Evolutionary conservation across 345 rosid genomes (phyloP), one percentile per base, ranked within the genome.

Genomic region (Lumnitzera littorea): DNA sequence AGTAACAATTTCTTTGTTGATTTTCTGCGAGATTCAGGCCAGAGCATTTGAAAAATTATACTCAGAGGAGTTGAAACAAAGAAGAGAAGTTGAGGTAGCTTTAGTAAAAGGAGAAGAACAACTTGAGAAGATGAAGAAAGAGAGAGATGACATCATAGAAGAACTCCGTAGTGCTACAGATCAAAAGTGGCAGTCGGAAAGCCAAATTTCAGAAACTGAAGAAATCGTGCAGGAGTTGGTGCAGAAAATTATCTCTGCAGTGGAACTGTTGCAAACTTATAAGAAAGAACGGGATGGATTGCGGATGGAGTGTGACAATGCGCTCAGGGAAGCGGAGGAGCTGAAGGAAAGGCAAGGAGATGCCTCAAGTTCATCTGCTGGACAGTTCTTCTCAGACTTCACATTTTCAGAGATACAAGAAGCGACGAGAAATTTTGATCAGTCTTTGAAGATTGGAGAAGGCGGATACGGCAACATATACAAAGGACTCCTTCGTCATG

Each of bases 391-490:
- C 74, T 76, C 86, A 9, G 88, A 87, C 57, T 82, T 89, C 69
- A 74, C 88, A 29, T 70, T 82, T 76, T 71, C 83, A 43, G 98
- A 91, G 76, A 77, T 89, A 53, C 65, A 79, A 72, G 85, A 79
- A 67, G 98, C 96, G 49, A 83, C 96, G 58, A 48, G 29, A 52
- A 79, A 78, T 53, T 89, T 89, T 68, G 84, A 87, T 69, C 78
- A 77, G 15, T 77, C 85, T 53, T 63, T 71, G 72, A 89, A 85
- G 80, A 87, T 91, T 57, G 98, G 92, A 41, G 95, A 89, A 83
- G 98, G 98, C 15, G 95, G 95, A 47, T 91, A 85, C 72, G 98
- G 96, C 52, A 89, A 83, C 80, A 82, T 89, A 66, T 89, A 85
- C 64, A 75, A 71, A 69, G 92, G 92, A 56, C 11, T 65, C 15